phyloP scores from a whole-genome alignment of 345 rosid species.

The Carallia brachiata region DNA sequence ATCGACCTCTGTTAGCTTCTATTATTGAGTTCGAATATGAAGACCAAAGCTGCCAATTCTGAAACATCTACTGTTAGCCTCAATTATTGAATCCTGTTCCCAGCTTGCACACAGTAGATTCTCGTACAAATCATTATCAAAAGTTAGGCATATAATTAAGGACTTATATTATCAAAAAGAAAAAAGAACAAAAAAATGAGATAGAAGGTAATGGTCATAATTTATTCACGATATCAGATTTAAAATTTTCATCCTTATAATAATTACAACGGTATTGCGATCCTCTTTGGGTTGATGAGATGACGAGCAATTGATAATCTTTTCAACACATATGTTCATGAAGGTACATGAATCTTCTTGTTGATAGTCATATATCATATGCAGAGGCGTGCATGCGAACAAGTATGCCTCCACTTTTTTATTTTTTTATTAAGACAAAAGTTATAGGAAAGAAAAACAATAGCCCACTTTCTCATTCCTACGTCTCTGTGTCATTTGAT shows the following conservation, averaged over 20 bases:
- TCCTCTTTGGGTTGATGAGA: no score
- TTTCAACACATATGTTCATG: neutral
- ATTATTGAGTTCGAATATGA: conserved; percentile 8
- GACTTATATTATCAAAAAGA: neutral
- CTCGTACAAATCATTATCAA: neutral
- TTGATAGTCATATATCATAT: neutral
- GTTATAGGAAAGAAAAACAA: neutral
- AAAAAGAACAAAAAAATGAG: neutral
- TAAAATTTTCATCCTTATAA: no score
- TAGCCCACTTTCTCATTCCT: conserved; percentile 3
- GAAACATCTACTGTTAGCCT: conserved; percentile 3
- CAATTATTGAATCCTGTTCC: conserved; percentile 18
- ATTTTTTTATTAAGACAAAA: neutral
- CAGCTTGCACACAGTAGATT: neutral
- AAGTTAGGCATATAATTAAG: neutral
- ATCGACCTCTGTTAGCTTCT: neutral
- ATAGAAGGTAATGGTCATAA: no score
- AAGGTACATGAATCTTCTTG: conserved; percentile 21
- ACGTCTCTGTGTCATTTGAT: conserved; percentile 16
- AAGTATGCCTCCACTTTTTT: conserved; percentile 4
- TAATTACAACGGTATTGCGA: no score
- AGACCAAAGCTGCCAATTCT: neutral
- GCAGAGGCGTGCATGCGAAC: conserved; percentile 16
- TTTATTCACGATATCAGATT: no score
- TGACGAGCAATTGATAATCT: no score